Evolutionary conservation across 1,284 basidiomycete species (phyloP), one percentile per base, ranked within the genome.

Genomic region (Marasmius oreades): DNA sequence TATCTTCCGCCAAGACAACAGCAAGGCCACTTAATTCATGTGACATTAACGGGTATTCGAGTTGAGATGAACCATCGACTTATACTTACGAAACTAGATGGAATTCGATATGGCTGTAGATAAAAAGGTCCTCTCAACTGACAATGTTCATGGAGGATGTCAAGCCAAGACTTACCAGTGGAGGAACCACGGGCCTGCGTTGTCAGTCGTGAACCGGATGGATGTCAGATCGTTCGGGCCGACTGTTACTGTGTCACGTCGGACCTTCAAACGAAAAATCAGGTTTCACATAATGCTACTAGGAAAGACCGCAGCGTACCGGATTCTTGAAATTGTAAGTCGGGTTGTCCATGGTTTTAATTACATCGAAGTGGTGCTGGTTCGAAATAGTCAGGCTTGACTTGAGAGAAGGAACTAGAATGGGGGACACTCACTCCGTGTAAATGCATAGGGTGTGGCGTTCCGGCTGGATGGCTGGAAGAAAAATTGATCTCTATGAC

Each of bases 401-500:
- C n/a, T n/a, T n/a, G 28, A 24, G 56, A 26, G 23, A 51, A 23
- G n/a, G 33, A 50, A 24, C 18, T 16, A 3, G 14, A 46, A 23
- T n/a, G 26, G 20, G 16, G 24, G 47, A 5, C 24, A 67, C 72
- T 16, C 63, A 77, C 71, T 52, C 77, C 75, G 43, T 79, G 78
- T 23, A 80, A 64, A 42, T 53, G 50, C 48, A 59, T 53, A 12
- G 39, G 18, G 62, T 70, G 59, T 51, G 72, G 70, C 6, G 69
- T 67, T 23, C 69, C 66, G 36, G 66, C 67, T 39, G 64, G 59
- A 2, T 63, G 58, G 20, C 67, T 69, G 28, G 70, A 73, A 31
- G 73, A 71, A 33, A 79, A 67, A 2, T 68, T 65, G n/a, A 82
- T 59, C 58, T 82, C 80, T 20, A 82, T 72, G 16, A 72, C 71